Evolutionary conservation across 805 yeast genomes (phyloP).

Genomic region (Zygotorulaspora chibaensis): DNA sequence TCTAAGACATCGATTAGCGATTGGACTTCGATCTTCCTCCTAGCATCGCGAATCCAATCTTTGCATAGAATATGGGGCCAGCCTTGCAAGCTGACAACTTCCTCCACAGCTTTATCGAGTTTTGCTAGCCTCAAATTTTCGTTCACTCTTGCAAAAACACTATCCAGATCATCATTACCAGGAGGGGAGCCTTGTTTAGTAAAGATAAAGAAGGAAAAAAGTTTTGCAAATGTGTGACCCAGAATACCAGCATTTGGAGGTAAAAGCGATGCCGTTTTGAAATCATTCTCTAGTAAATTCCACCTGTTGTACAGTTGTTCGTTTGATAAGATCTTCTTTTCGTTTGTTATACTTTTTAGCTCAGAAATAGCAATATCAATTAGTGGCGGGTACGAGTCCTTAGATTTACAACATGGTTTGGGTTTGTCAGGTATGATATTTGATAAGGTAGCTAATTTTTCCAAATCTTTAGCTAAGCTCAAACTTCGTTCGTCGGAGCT

Average conservation of each 20-base stretch:
- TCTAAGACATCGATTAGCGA: slow-evolving; percentile 68
- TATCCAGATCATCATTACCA: slow-evolving; percentile 76
- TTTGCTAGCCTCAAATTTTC: slow-evolving; percentile 69
- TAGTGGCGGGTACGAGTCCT: slow-evolving; percentile 19
- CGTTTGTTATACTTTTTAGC: slow-evolving; percentile 38
- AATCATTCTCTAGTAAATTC: slow-evolving; percentile 75
- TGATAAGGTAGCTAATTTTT: slow-evolving; percentile 22
- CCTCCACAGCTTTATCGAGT: slow-evolving; percentile 86
- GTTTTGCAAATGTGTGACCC: slow-evolving; percentile 78
- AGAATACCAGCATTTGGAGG: slow-evolving; percentile 95
- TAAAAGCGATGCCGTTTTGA: slow-evolving; percentile 80
- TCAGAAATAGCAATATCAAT: slow-evolving; percentile 36
- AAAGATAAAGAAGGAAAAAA: slow-evolving; percentile 72
- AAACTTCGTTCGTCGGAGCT: slow-evolving; percentile 19
- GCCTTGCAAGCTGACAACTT: slow-evolving; percentile 82
- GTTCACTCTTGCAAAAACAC: slow-evolving; percentile 81
- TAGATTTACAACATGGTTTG: slow-evolving; percentile 22
- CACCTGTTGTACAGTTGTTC: slow-evolving; percentile 78
- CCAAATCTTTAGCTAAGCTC: slow-evolving; percentile 38
- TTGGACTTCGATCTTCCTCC: slow-evolving; percentile 85
- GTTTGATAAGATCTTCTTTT: slow-evolving; percentile 63
- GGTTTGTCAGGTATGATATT: slow-evolving; percentile 26
- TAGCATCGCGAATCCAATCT: slow-evolving; percentile 87
- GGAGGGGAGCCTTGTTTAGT: slow-evolving; percentile 73
- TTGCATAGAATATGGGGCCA: slow-evolving; percentile 87